Base-by-base conservation (phyloP, 805 yeast species). In the Myxozyma udenii region DNA sequence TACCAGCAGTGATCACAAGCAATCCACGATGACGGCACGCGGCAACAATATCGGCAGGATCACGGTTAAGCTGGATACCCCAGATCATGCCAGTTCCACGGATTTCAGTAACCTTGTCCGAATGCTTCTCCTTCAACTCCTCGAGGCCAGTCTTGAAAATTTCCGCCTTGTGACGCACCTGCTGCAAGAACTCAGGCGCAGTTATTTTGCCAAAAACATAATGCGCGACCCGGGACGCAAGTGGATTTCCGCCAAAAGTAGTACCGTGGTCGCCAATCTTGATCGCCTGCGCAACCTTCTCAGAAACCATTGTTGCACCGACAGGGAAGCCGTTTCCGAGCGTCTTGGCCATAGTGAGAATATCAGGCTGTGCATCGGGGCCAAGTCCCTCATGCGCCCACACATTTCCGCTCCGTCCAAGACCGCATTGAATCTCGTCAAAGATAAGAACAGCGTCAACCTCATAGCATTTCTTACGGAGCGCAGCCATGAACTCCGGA, bases 191-290 rank as follows among this genome's bases (percentile, higher is more conserved):
- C 18, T 73, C 76, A 3, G 74, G 69, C 44, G 83, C 71, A 12
- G 88, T 76, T 40, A 93, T 76, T 61, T 80, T 77, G 48, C 77
- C 81, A 22, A 93, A 70, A 12, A 93, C 95, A 64, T 85, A 83
- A 39, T 76, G 72, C 3, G 89, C 96, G 44, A 93, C 79, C 57
- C 90, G 80, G 32, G 91, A 77, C 3, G 89, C 98, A 57, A 93
- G 73, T 49, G 98, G 98, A 68, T 93, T 93, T 50, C 98, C 98
- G 58, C 98, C 98, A 66, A 85, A 91, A 0, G 98, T 91, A 2
- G 98, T 91, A 50, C 98, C 98, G 67, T 91, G 98, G 66, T 93
- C 98, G 51, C 98, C 98, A 21, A 87, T 91, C 51, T 80, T 75
- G 61, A 93, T 72, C 1, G 74, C 79, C 9, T 74, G 68, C 65